Evolutionary conservation across 441 rosid genomes (phyloP), one percentile per base, ranked within the genome.

Genomic region (Erodium texanum): DNA sequence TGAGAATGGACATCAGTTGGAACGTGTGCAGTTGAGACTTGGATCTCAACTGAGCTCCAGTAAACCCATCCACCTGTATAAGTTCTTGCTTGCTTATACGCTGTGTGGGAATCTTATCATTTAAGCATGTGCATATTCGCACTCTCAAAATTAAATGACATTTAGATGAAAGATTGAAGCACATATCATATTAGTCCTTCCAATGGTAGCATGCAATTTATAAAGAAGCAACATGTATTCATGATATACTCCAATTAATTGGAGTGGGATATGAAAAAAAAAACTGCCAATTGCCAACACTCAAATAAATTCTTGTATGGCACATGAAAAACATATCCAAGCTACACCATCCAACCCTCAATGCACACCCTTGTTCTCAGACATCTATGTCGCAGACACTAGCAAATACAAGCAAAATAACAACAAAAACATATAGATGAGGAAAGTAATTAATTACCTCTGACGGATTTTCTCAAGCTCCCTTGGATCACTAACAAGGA

Each of bases 401-500:
- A 15, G 58, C 29, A 27, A 27, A 27, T 27, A 27, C 29, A 27
- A 27, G 4, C 4, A 27, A 27, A 27, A 27, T 27, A 1, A 27
- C 29, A 1, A 27, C 29, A n/a, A 45, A 45, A 45, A 14, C 2
- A 36, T 36, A 36, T 36, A 48, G 5, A 48, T n/a, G 58, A 15
- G 19, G n/a, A 50, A 50, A 18, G 19, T 50, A 18, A 50, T 15
- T 50, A 50, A 50, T 73, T 67, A 92, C 97, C 98, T 95, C 74
- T 89, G 86, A 71, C 99, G 97, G 75, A 92, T 90, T 75, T 85
- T 92, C 77, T 94, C 99, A 54, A 94, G 99, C 81, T 95, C 99
- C 80, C 97, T 90, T 19, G 99, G 99, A 85, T 95, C 96, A 48
- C 79, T 76, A 61, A 95, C 98, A 29, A 95, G 79, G 66, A 95